Conservation (phyloP, 306 rosid genomes). For the Oemleria cerasiformis region DNA sequence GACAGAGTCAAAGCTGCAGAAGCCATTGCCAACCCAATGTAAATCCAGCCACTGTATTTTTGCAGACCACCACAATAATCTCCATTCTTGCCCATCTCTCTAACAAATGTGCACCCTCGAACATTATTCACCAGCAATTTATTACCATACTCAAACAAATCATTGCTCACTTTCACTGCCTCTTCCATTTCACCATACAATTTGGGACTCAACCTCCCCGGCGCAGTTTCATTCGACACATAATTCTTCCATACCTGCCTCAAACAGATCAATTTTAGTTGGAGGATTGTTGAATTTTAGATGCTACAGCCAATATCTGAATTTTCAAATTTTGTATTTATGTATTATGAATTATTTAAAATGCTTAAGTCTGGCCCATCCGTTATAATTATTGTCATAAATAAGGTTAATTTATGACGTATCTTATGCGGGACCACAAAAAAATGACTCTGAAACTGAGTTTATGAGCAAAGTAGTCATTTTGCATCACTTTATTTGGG, state of each 20-base stretch:
- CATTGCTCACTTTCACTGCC: conserved; percentile 36
- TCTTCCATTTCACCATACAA: conserved; percentile 30
- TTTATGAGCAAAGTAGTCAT: too few relatives aligned
- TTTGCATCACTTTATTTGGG: too few relatives aligned
- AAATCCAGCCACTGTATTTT: conserved; percentile 22
- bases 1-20: conserved; percentile 39
- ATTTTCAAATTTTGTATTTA: too few relatives aligned
- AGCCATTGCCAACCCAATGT: conserved; percentile 33
- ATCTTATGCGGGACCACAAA: too few relatives aligned
- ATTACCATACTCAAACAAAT: conserved; percentile 22
- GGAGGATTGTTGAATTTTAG: too few relatives aligned
- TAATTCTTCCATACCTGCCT: conserved; percentile 39
- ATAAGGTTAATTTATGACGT: too few relatives aligned
- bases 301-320: too few relatives aligned
- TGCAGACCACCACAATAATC: conserved; percentile 21
- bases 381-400: too few relatives aligned
- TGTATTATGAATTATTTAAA: too few relatives aligned
- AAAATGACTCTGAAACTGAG: too few relatives aligned
- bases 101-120: conserved; percentile 42
- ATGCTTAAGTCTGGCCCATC: too few relatives aligned
- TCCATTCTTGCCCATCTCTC: neutral
- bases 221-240: conserved; percentile 3
- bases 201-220: conserved; percentile 36
- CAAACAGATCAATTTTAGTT: neutral
- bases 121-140: conserved; percentile 33